These are phyloP conservation scores for Penicillium malachiteum DNA, from an alignment of 495 filamentous ascomycete genomes.

Conservation along the genomic window DNA sequence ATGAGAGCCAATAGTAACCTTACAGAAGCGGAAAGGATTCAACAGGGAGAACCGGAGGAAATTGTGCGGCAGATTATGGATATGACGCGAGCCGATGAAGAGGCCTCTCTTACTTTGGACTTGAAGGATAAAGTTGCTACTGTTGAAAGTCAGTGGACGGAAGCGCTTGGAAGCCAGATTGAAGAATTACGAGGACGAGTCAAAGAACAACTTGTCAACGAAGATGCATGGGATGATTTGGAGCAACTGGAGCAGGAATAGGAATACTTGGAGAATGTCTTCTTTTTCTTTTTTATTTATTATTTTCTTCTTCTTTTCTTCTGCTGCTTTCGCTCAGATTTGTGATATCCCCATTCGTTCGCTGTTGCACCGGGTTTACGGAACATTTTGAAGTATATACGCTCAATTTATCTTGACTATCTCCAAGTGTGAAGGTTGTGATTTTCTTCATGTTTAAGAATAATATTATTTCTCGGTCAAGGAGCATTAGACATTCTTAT, in stretches of 20 bases:
- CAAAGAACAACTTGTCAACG: conserved; percentile 60
- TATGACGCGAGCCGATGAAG: conserved; percentile 62
- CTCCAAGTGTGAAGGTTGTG: too few species aligned
- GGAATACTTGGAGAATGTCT: neutral
- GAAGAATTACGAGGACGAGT: conserved; percentile 56
- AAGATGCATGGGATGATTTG: conserved; percentile 73
- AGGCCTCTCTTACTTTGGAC: conserved; percentile 71
- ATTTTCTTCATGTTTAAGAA: too few species aligned
- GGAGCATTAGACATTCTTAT: too few species aligned
- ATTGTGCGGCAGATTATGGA: conserved; percentile 55
- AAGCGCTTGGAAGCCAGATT: conserved; percentile 62
- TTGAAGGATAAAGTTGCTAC: conserved; percentile 86
- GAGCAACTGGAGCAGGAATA: conserved; percentile 45
- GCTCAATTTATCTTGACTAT: too few species aligned
- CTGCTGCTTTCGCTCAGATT: conserved; percentile 1
- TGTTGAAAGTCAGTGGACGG: conserved; percentile 84
- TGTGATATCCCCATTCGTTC: conserved; percentile 34
- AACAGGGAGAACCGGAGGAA: conserved; percentile 53
- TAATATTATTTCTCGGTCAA: too few species aligned
- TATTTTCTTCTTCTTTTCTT: conserved; percentile 10
- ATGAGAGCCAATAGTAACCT: conserved; percentile 57
- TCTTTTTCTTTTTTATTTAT: conserved; percentile 12
- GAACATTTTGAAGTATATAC: too few species aligned
- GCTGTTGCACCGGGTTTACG: conserved; percentile 12
- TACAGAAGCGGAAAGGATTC: conserved; percentile 57